Percentiles rank a stretch among this genome's conserved stretches.
phyloP scores from a whole-genome alignment of 2,329 filamentous ascomycete genomes.

The Grosmannia serpens region DNA sequence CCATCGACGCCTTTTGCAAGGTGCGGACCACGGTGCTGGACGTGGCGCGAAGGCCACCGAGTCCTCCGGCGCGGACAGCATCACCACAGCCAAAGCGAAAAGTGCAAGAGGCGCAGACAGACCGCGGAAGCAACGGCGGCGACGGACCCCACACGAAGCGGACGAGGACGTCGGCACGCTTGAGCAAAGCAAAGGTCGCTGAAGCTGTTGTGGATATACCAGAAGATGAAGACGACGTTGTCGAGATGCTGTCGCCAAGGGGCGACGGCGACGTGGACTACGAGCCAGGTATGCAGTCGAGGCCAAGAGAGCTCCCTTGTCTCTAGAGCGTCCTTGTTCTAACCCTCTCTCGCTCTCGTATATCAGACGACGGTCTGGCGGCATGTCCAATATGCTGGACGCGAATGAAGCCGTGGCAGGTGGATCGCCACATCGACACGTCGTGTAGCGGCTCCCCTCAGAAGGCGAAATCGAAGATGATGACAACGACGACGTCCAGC shows the following conservation, averaged over 20 bases:
- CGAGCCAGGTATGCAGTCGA: conserved; percentile 16
- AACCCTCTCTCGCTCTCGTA: neutral
- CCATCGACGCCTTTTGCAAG: conserved; percentile 65
- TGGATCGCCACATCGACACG: conserved; percentile 71
- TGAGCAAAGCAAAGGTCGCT: conserved; percentile 31
- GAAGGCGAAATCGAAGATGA: conserved; percentile 6
- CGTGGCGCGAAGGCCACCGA: conserved; percentile 43
- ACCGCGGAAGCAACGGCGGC: neutral
- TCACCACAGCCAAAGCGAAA: conserved; percentile 40
- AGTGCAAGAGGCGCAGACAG: conserved; percentile 16
- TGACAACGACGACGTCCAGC: neutral
- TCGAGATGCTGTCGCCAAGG: conserved; percentile 9
- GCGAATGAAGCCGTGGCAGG: conserved; percentile 67
- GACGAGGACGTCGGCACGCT: conserved; percentile 38
- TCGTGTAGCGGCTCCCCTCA: conserved; percentile 32
- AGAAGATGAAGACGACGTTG: conserved; percentile 18
- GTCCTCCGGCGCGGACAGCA: neutral
- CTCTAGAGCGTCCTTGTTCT: neutral
- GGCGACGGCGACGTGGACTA: conserved; percentile 21
- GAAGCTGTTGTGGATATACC: conserved; percentile 25
- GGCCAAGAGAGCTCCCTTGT: neutral
- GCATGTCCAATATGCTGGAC: conserved; percentile 71
- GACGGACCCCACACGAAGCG: conserved; percentile 31
- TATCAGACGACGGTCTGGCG: conserved; percentile 60
- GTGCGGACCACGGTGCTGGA: conserved; percentile 51